These are phyloP conservation scores for Eucalyptus viminalis DNA, from an alignment of 345 rosid species.

Conservation along the genomic window DNA sequence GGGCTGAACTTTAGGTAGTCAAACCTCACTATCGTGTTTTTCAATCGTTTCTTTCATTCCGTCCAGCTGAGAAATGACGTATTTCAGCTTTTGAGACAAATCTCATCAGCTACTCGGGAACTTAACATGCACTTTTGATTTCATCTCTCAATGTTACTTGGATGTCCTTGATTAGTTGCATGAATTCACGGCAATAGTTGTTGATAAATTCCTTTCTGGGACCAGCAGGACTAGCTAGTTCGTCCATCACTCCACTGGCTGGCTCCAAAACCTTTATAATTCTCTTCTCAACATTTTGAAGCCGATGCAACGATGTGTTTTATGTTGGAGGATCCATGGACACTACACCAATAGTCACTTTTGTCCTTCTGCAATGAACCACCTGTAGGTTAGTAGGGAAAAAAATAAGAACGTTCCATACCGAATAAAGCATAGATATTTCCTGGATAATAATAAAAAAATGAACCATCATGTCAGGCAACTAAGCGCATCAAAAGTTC, in stretches of 20 bases:
- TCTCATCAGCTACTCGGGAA: conserved; percentile 59
- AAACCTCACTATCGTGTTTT: conserved; percentile 15
- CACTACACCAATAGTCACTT: background rate
- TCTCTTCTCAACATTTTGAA: conserved; percentile 80
- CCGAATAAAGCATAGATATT: background rate
- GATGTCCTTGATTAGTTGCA: conserved; percentile 89
- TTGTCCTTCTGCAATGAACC: background rate
- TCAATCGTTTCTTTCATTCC: conserved; percentile 29
- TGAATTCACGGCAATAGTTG: conserved; percentile 75
- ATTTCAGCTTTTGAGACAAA: conserved; percentile 65
- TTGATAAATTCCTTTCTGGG: conserved; percentile 70
- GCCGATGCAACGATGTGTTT: conserved; percentile 66
- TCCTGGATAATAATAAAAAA: background rate
- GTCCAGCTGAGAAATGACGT: conserved; percentile 47
- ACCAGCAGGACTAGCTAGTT: conserved; percentile 55
- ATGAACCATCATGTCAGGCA: background rate
- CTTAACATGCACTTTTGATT: conserved; percentile 85
- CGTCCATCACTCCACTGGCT: conserved; percentile 84
- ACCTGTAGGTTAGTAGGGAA: background rate
- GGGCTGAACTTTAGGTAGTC: background rate
- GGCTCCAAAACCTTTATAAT: conserved; percentile 70
- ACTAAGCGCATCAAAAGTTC: background rate
- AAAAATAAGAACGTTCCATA: background rate
- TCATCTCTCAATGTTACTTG: conserved; percentile 80
- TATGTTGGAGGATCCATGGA: conserved; percentile 61